Evolutionary conservation across 106 monocot species (phyloP).

Genomic region (Dendrobium officinale): DNA sequence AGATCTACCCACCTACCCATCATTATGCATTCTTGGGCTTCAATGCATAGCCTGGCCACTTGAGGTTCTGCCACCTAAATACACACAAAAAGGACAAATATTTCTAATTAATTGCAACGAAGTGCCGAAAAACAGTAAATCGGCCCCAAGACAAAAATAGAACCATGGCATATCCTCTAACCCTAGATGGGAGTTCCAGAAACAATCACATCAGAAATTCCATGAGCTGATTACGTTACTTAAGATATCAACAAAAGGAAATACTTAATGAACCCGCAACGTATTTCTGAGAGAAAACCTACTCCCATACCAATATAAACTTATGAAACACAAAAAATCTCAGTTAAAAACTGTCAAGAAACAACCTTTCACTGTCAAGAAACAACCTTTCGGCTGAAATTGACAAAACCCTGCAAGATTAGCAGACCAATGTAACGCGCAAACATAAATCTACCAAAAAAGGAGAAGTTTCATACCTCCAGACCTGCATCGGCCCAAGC

Average conservation of each 20-base stretch:
- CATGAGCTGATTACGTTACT: not conserved
- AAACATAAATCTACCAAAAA: no score
- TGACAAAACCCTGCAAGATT: not conserved
- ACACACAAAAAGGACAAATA: not conserved
- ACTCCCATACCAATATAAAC: no score
- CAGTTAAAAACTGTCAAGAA: not conserved
- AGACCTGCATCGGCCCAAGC: slow-evolving; percentile 92
- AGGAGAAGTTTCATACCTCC: slow-evolving; percentile 37
- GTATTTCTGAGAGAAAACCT: no score
- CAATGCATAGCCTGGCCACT: slow-evolving; percentile 55
- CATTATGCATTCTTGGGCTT: slow-evolving; percentile 65
- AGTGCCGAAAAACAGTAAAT: not conserved
- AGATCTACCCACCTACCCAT: slow-evolving; percentile 70
- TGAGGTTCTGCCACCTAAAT: slow-evolving; percentile 81
- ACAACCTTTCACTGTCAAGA: not conserved
- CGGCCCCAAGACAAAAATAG: not conserved
- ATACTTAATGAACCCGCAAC: not conserved
- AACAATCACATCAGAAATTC: not conserved
- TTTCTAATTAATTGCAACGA: not conserved
- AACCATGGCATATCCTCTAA: not conserved
- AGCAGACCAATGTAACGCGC: not conserved
- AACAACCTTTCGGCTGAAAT: not conserved
- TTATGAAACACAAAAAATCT: not conserved
- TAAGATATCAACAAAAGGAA: not conserved
- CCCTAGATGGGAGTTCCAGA: not conserved